These are phyloP conservation scores for Solanum piurae DNA, from an alignment of 257 asterid species.

Conservation along the genomic window DNA sequence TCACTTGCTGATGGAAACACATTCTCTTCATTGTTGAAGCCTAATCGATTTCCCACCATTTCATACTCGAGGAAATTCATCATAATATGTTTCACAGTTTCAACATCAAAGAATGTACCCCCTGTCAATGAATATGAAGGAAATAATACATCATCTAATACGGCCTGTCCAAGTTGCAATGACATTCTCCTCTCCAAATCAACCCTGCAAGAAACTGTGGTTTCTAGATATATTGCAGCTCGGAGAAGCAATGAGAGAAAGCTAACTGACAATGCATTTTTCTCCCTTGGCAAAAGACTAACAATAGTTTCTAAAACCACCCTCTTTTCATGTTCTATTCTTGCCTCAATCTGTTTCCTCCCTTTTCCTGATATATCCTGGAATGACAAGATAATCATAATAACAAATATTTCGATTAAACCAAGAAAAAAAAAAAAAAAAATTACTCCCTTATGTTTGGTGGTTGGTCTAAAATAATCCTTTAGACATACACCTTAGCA, in stretches of 20 bases:
- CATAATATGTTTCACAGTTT: conserved; percentile 55
- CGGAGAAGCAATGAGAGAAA: conserved; percentile 77
- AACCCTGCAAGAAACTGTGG: conserved; percentile 78
- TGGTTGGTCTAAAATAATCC: not conserved
- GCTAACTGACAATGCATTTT: conserved; percentile 59
- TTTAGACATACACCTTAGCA: not conserved
- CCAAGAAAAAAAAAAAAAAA: not conserved
- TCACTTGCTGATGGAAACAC: conserved; percentile 24
- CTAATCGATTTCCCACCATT: conserved; percentile 23
- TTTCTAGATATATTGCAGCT: conserved; percentile 62
- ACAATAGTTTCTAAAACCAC: conserved; percentile 72
- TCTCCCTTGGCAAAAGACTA: conserved; percentile 71
- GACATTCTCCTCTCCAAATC: conserved; percentile 79
- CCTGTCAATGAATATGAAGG: conserved; percentile 53
- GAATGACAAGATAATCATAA: not conserved
- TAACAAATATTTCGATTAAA: not conserved
- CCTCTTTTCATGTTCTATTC: conserved; percentile 64
- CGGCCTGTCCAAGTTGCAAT: conserved; percentile 64
- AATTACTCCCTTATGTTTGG: not conserved
- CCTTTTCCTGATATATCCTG: conserved; percentile 72
- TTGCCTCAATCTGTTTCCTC: conserved; percentile 49
- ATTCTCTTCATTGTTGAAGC: conserved; percentile 23
- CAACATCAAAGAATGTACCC: conserved; percentile 65
- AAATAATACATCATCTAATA: conserved; percentile 55
- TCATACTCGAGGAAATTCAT: conserved; percentile 43